A percentile compares a stretch with the other conserved stretches of the same genome.
These are phyloP conservation scores for Penicillium roqueforti DNA, from an alignment of 495 filamentous ascomycete species.

Conservation along the genomic window DNA sequence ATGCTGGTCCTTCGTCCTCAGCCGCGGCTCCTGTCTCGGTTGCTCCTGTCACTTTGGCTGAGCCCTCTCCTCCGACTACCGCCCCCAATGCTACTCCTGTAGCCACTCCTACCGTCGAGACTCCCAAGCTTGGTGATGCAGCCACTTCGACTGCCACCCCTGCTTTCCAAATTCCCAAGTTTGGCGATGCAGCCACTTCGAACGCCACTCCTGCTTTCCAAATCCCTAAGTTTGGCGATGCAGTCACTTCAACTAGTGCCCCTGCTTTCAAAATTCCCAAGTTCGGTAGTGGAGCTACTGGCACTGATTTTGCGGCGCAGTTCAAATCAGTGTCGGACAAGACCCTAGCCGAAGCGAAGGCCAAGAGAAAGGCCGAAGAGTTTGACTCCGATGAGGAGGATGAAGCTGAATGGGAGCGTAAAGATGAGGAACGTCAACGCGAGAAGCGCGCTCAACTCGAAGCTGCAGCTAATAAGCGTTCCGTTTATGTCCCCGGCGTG, in stretches of 20 bases:
- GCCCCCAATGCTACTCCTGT: background rate
- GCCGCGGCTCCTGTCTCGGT: conserved; percentile 1
- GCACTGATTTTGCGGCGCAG: conserved; percentile 35
- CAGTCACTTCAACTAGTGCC: background rate
- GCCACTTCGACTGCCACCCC: background rate
- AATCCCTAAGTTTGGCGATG: background rate
- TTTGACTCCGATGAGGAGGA: conserved; percentile 54
- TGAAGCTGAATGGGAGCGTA: conserved; percentile 47
- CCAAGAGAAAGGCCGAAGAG: conserved; percentile 53
- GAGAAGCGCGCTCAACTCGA: conserved; percentile 40
- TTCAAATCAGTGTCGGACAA: conserved; percentile 36
- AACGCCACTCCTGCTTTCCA: background rate
- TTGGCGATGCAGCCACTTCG: background rate
- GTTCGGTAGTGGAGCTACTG: conserved; percentile 2
- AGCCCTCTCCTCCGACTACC: background rate
- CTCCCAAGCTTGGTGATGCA: background rate
- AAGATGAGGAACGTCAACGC: conserved; percentile 44
- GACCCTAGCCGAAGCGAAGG: conserved; percentile 38
- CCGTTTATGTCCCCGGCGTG: conserved; percentile 41
- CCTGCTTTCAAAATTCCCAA: background rate
- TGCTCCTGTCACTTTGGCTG: background rate
- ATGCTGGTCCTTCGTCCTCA: background rate
- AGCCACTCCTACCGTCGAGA: background rate
- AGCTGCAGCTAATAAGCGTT: conserved; percentile 26
- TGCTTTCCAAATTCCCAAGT: background rate